Evolutionary conservation across 2,329 filamentous ascomycete species (phyloP), one percentile per base, ranked within the genome.

Genomic region (Magnaporthiopsis incrustans): DNA sequence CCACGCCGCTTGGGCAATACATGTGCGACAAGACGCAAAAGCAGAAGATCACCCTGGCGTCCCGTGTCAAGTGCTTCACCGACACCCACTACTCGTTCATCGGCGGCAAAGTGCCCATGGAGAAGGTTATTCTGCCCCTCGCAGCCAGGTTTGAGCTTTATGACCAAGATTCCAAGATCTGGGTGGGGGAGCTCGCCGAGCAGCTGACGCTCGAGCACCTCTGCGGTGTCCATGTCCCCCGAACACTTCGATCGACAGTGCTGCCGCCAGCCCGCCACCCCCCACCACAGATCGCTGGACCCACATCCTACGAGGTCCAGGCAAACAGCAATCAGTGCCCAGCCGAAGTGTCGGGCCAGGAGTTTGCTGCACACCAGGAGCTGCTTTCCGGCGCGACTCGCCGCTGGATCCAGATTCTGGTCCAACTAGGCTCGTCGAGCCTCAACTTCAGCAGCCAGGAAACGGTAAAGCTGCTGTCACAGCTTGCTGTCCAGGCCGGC

Each of bases 391-490:
- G 82, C 0, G 75, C 73, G 3, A 68, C 75, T 15, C 73, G 78
- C 0, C 77, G 84, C 0, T 87, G 84, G 85, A 61, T 70, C 11
- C 64, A 66, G 0, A 65, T 71, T 0, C 69, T 85, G 0, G 70
- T 77, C 0, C 83, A 87, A 65, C 66, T 87, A 4, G 82, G 77
- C 0, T 78, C 80, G 0, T 78, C 81, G 0, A 73, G 83, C 65
- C 62, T 91, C 4, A 89, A 89, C 66, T 84, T 90, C 66, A 84
- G 82, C 44, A 79, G 78, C 0, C 78, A 83, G 35, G 76, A 79
- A 0, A 83, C 82, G 0, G 76, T 77, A 33, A 65, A 74, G 0
- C 67, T 89, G 0, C 69, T 90, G 1, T 73, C 75, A 1, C 81
- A 83, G 11, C 73, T 90, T 1, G 75, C 79, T 0, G 66, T 81